Conservation (phyloP, 352 stramenopile species). For the Blastocystis sp. region DNA sequence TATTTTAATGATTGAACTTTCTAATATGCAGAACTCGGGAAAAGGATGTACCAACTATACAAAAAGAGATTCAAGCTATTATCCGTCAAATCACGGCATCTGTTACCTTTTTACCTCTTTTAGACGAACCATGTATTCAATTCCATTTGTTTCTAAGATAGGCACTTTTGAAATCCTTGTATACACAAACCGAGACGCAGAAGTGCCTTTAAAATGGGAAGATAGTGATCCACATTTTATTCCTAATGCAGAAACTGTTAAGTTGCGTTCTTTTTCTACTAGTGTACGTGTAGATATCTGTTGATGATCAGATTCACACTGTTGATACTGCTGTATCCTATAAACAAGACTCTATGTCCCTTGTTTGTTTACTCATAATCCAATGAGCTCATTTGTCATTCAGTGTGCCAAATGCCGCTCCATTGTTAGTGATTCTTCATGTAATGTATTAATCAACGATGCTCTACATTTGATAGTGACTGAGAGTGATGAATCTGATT, state of each 20-base stretch:
- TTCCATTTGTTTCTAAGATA: background rate
- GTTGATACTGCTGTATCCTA: constrained; percentile 95
- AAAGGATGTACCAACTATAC: constrained; percentile 85
- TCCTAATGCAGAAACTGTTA: constrained; percentile 90
- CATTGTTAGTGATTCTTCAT: constrained; percentile 12
- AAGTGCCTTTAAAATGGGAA: constrained; percentile 88
- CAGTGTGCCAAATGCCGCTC: constrained; percentile 15
- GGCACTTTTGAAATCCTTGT: constrained; percentile 92
- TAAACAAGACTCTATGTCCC: constrained; percentile 69
- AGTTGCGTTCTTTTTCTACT: constrained; percentile 90
- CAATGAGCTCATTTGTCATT: background rate
- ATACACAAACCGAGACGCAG: constrained; percentile 90
- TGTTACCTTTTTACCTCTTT: constrained; percentile 94
- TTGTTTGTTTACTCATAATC: constrained; percentile 19
- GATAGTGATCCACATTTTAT: constrained; percentile 95
- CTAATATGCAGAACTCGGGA: constrained; percentile 29
- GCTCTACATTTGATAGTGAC: background rate
- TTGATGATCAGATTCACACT: constrained; percentile 81
- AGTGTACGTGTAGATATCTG: constrained; percentile 64
- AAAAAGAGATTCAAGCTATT: constrained; percentile 95
- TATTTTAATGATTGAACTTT: background rate
- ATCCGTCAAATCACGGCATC: constrained; percentile 96
- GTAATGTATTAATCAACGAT: constrained; percentile 16
- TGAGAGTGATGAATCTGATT: background rate
- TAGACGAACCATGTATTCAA: constrained; percentile 84